Evolutionary conservation across 768 basidiomycete genomes (phyloP), one percentile per base, ranked within the genome.

Genomic region (Russula vinacea): DNA sequence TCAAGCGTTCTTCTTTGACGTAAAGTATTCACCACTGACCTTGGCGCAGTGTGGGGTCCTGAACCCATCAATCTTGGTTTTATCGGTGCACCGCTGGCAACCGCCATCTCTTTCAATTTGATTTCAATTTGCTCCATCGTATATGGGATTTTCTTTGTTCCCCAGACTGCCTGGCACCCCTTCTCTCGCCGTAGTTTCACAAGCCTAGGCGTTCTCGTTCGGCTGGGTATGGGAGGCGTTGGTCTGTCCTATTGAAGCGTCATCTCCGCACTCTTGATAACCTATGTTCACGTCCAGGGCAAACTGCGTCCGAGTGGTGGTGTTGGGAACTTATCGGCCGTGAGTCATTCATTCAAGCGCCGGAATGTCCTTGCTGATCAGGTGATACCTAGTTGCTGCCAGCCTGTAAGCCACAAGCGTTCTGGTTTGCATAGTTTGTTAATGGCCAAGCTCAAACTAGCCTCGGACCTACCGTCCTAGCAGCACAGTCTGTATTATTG

Each of bases 261-360:
- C 26, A 60, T 53, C 42, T 39, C 47, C 55, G 26, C 44, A 45
- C 24, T 40, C 32, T 40, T 65, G 52, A 65, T 39, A 54, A 26
- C 17, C 11, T 8, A 13, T 29, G 10, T 33, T 47, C 39, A 26
- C 33, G 14, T 33, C 47, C 65, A 81, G 86, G 86, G 0, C 92
- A 94, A 73, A 88, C 84, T 4, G 92, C 91, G 1, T 86, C 85
- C 4, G 96, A 97, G 74, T 98, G 95, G 96, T 98, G 95, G 94
- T 88, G 89, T 44, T 96, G 96, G 96, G 94, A 97, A 75, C 81
- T 93, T 7, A 75, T 90, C 37, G 87, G 86, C 26, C 74, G 74
- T 81, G 57, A 71, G 78, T 78, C 45, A 22, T 33, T 17, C 32
- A 35, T 59, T 9, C 17, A 14, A 24, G 22, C 32, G 13, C 45